Base-by-base conservation (phyloP, 345 rosid species). In the Bretschneidera sinensis region DNA sequence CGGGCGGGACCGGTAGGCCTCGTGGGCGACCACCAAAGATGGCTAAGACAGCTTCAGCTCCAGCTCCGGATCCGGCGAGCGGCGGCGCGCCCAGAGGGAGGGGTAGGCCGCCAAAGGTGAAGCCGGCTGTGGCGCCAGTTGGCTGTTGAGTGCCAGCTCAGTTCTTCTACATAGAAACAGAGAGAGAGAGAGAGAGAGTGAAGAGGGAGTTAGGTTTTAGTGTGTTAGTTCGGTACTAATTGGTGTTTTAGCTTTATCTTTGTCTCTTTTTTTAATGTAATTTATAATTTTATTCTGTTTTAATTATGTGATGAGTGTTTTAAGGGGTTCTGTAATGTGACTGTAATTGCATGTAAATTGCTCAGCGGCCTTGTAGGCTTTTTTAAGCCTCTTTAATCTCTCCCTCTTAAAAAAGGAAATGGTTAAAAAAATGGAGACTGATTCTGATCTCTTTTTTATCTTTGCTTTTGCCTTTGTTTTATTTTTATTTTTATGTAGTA, bases 21-120 rank as follows among this genome's bases (percentile, higher is more conserved):
- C 82, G 92, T 5, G 92, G 92, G 5, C 81, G 97, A 2, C 97
- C 97, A 1, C 85, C 95, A 20, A 90, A 90, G 82, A 78, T 59
- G 66, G 62, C 67, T 15, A 85, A 77, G 66, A 34, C 75, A 0
- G 70, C 22, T 0, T 24, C 66, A 0, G 73, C 24, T 25, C 45
- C 52, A 5, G 47, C 76, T 9, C 13, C 69, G 21, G 59, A 57
- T 31, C 18, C 62, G 54, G 25, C 72, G 1, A 28, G 60, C 18
- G 74, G 61, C n/a, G 74, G 79, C 0, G 53, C 64, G 17, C 73
- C 78, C 13, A 66, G 90, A 54, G 96, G 98, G 2, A 78, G 95
- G 48, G 95, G 96, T 15, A 72, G 96, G 24, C 98, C 96, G 31
- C 88, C 92, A 6, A 91, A 91, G 69, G 92, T 75, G 69, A 88